phyloP scores from a whole-genome alignment of 345 rosid species.

The Excoecaria cochinchinensis region DNA sequence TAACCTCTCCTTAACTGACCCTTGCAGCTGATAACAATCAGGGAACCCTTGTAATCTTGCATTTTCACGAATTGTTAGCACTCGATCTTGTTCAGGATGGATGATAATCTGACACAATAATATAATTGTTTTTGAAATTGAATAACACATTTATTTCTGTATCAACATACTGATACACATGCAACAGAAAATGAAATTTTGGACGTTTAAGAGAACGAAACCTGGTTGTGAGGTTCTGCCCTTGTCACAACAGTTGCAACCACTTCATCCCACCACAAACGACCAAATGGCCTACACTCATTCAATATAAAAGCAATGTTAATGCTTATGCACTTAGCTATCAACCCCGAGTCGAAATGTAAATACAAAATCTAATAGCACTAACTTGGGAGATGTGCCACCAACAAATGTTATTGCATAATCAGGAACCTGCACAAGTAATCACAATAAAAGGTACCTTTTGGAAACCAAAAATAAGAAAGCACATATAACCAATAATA shows the following conservation, averaged over 20 bases:
- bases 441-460: not conserved
- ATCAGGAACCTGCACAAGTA: slow-evolving; percentile 36
- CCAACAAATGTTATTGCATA: slow-evolving; percentile 33
- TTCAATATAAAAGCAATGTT: not conserved
- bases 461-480: not conserved
- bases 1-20: slow-evolving; percentile 39
- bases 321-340: not conserved
- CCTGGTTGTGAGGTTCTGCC: slow-evolving; percentile 47
- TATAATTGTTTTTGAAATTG: not conserved
- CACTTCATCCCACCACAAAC: slow-evolving; percentile 40
- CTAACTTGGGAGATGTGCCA: slow-evolving; percentile 34
- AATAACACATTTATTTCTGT: not conserved
- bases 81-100: slow-evolving; percentile 49
- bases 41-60: slow-evolving; percentile 54
- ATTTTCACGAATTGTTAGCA: slow-evolving; percentile 39
- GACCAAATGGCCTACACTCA: slow-evolving; percentile 40
- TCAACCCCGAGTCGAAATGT: not conserved
- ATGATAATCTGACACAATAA: slow-evolving; percentile 15
- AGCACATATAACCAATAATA: not conserved
- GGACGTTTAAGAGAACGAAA: not conserved
- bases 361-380: not conserved
- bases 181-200: not conserved
- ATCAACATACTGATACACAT: not conserved
- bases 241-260: slow-evolving; percentile 44
- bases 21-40: slow-evolving; percentile 39